These are phyloP conservation scores for Penicillium bialowiezense DNA, from an alignment of 495 filamentous ascomycete genomes.

Conservation along the genomic window DNA sequence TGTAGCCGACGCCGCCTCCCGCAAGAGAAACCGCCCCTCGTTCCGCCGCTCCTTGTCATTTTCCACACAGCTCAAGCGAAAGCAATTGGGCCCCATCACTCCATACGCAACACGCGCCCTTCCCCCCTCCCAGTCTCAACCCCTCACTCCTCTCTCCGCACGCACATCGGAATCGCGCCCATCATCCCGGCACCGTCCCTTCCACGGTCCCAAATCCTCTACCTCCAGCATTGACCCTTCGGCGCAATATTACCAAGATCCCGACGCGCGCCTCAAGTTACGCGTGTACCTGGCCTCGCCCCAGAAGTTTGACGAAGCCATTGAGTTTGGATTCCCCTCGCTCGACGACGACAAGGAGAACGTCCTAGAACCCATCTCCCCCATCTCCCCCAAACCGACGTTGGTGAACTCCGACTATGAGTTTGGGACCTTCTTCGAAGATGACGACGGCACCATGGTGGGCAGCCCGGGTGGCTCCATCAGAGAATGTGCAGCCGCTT, in stretches of 20 bases:
- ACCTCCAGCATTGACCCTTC: conserved; percentile 64
- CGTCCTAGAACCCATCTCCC: conserved; percentile 14
- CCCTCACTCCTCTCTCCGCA: conserved; percentile 16
- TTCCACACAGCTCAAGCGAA: conserved; percentile 14
- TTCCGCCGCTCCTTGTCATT: conserved; percentile 51
- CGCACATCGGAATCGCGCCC: conserved; percentile 38
- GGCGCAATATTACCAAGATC: conserved; percentile 85
- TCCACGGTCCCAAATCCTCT: conserved; percentile 36
- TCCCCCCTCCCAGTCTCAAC: conserved; percentile 14
- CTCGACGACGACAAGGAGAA: conserved; percentile 40
- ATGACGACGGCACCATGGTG: conserved; percentile 37
- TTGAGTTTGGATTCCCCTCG: conserved; percentile 89
- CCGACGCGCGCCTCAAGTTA: conserved; percentile 81
- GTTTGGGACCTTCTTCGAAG: conserved; percentile 46
- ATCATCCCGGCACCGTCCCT: conserved; percentile 21
- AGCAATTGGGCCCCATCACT: conserved; percentile 9
- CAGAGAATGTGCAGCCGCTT: conserved; percentile 7
- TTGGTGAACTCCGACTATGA: conserved; percentile 4
- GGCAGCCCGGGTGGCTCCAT: conserved; percentile 21
- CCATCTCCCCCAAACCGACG: conserved; percentile 4
- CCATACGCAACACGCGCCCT: conserved; percentile 21
- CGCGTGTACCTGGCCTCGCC: conserved; percentile 87
- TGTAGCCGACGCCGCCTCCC: conserved; percentile 31
- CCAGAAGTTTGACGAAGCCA: conserved; percentile 92
- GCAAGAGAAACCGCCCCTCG: conserved; percentile 30